phyloP scores from a whole-genome alignment of 345 rosid genomes.

The Gossypium ekmanianum region DNA sequence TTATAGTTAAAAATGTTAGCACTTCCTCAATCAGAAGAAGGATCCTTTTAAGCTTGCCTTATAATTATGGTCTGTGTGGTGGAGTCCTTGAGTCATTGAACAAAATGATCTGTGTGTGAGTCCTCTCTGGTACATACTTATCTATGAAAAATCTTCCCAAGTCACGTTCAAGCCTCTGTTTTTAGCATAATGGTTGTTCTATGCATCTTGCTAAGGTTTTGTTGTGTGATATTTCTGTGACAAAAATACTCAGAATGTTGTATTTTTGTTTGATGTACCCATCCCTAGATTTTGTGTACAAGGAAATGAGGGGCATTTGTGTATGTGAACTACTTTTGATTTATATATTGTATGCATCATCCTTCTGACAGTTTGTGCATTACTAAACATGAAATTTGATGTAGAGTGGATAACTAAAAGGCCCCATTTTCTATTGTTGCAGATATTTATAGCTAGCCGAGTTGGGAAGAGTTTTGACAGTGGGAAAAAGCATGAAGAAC shows the following conservation, averaged over 20 bases:
- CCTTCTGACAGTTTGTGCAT: neutral
- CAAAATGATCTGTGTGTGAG: neutral
- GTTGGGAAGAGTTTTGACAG: constrained; percentile 18
- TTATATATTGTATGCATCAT: neutral
- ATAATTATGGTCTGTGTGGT: neutral
- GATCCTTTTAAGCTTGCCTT: constrained; percentile 3
- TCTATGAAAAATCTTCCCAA: neutral
- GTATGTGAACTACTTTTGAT: neutral
- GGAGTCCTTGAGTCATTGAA: neutral
- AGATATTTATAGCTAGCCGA: constrained; percentile 33
- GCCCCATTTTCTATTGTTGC: constrained; percentile 11
- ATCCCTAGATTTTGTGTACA: neutral
- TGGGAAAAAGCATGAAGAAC: constrained; percentile 16
- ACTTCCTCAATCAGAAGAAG: neutral
- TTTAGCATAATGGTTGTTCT: neutral
- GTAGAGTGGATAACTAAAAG: neutral
- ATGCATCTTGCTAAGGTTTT: neutral
- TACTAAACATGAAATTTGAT: neutral
- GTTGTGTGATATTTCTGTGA: neutral
- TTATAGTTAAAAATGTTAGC: neutral
- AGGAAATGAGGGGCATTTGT: neutral
- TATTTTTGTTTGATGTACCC: neutral
- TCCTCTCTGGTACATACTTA: neutral
- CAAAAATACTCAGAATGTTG: neutral
- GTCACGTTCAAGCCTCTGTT: neutral